Conservation (phyloP, 306 rosid genomes). For the Malus domestica region ASM211411v1 NC_041795.1:31606501-31607000, state of each 20-base stretch:
- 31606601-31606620: neutral
- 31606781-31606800: no score
- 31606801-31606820: no score
- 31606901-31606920: no score
- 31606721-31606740: constrained; percentile 7
- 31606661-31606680: neutral
- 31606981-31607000: constrained; percentile 84
- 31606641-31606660: neutral
- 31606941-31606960: neutral
- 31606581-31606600: neutral
- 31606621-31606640: neutral
- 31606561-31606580: neutral
- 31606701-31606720: neutral
- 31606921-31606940: neutral
- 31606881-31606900: no score
- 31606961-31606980: constrained; percentile 66
- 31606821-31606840: no score
- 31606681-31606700: neutral
- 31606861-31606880: no score
- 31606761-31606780: constrained; percentile 35
- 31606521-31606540: neutral
- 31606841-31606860: no score
- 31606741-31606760: constrained; percentile 15
- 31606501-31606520: neutral
- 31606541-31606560: neutral